phyloP scores from a whole-genome alignment of 139 green algal genomes.

The Spirogloea muscicola region DNA sequence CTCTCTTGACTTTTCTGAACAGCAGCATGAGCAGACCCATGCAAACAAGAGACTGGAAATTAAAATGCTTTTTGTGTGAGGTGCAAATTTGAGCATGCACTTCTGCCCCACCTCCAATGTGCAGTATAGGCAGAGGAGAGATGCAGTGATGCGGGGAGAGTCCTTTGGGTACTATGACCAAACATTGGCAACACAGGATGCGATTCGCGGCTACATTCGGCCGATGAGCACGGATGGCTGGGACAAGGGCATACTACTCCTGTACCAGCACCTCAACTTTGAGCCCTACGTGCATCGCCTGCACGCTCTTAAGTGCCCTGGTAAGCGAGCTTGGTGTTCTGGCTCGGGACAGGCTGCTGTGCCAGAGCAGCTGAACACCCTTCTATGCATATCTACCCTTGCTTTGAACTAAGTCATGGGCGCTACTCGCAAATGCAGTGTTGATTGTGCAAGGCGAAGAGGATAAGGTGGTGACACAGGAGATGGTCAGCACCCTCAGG shows the following conservation, averaged over 20 bases:
- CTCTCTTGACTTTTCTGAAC: too few species aligned
- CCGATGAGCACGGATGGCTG: conserved; percentile 60
- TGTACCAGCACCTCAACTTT: conserved; percentile 49
- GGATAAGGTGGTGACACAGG: neutral
- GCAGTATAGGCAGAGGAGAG: conserved; percentile 37
- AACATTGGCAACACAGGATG: neutral
- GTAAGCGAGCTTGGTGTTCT: neutral
- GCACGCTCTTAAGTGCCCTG: conserved; percentile 1
- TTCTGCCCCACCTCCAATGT: neutral
- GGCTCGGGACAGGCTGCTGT: neutral
- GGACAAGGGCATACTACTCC: conserved; percentile 57
- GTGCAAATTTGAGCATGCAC: neutral
- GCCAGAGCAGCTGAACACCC: neutral
- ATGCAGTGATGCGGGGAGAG: conserved; percentile 48
- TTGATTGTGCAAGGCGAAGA: conserved; percentile 10
- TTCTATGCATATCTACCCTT: neutral
- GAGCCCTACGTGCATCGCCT: conserved; percentile 12
- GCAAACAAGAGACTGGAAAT: too few species aligned
- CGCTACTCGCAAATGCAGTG: conserved; percentile 13
- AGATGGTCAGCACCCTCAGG: neutral
- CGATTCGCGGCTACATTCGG: conserved; percentile 58
- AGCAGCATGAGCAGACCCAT: too few species aligned
- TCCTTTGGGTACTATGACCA: conserved; percentile 45
- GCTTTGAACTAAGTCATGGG: neutral
- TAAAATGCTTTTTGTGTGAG: too few species aligned